Conservation (phyloP, 192 early-diverging fungal genomes). For the Coemansia erecta region DNA sequence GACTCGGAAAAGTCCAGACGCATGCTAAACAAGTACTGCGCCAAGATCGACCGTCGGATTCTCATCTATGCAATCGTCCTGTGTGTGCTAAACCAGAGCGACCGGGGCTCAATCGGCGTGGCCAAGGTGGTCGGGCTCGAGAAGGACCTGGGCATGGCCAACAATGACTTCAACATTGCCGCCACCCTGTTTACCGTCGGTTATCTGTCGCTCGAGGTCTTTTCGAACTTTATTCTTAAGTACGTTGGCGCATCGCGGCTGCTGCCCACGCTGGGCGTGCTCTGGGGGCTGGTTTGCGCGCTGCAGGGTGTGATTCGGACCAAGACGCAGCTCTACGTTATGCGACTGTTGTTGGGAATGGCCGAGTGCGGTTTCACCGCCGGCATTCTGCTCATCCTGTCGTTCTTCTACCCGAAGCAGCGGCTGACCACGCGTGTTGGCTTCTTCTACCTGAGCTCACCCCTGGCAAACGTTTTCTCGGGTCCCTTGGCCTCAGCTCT, state of each 20-base stretch:
- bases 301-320: constrained; percentile 42
- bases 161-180: constrained; percentile 51
- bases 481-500: constrained; percentile 47
- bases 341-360: constrained; percentile 45
- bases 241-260: constrained; percentile 36
- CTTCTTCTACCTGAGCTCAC: constrained; percentile 44
- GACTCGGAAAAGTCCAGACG: constrained; percentile 2
- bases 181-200: constrained; percentile 45
- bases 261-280: constrained; percentile 38
- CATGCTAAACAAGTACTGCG: constrained; percentile 29
- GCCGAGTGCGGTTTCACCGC: constrained; percentile 46
- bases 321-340: constrained; percentile 34
- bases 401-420: constrained; percentile 46
- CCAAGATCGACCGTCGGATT: constrained; percentile 40
- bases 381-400: constrained; percentile 35
- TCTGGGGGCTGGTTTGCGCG: constrained; percentile 46
- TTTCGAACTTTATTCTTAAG: constrained; percentile 51
- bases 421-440: constrained; percentile 25
- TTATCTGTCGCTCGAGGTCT: constrained; percentile 37
- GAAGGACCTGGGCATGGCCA: constrained; percentile 36
- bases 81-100: constrained; percentile 45
- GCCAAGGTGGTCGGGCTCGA: constrained; percentile 53
- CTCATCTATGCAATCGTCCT: constrained; percentile 34
- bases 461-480: constrained; percentile 36
- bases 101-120: constrained; percentile 46